Evolutionary conservation across 768 basidiomycete genomes (phyloP), one percentile per base, ranked within the genome.

Genomic region (Cystobasidiopsis lactophilus): DNA sequence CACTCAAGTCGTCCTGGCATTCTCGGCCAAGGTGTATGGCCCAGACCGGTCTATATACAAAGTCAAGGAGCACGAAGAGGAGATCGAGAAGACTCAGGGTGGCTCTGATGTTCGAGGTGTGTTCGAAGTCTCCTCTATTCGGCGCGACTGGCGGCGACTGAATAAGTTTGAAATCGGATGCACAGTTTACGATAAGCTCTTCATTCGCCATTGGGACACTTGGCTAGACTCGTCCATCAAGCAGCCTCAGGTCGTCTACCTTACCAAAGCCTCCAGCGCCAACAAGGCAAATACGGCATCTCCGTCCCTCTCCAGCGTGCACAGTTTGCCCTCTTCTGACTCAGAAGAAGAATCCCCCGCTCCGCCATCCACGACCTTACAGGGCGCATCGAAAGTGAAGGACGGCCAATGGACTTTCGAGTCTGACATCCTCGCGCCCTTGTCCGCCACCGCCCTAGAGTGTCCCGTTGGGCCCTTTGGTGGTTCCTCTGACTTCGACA

Each of bases 391-490:
- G 53, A 9, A 19, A 48, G 44, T 21, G 11, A 3, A 40, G 2
- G 70, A 73, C 50, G 67, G 69, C 31, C 72, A 70, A 50, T 84
- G 78, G 75, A 59, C 64, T 3, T 68, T 80, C 30, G 75, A 71
- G 2, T 60, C 66, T 4, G 64, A 74, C 7, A 52, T n/a, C 23
- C 35, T 27, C 38, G 23, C 39, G 3, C 57, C 51, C 26, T 18
- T 46, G 19, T 37, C 35, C 35, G 14, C n/a, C 13, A 5, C 13
- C 30, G 26, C 37, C 38, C 54, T 56, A 19, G 51, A 56, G 26
- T 57, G 53, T 50, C 85, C 84, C 18, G 80, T 86, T 40, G 80
- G 84, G 61, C 82, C 85, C 5, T 85, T 88, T 58, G 85, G 85
- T n/a, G 81, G 77, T 40, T 73, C 75, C 1, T 77, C 80, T 55